Evolutionary conservation across 805 yeast species (phyloP), one percentile per base, ranked within the genome.

Genomic region (Candida chilensis): DNA sequence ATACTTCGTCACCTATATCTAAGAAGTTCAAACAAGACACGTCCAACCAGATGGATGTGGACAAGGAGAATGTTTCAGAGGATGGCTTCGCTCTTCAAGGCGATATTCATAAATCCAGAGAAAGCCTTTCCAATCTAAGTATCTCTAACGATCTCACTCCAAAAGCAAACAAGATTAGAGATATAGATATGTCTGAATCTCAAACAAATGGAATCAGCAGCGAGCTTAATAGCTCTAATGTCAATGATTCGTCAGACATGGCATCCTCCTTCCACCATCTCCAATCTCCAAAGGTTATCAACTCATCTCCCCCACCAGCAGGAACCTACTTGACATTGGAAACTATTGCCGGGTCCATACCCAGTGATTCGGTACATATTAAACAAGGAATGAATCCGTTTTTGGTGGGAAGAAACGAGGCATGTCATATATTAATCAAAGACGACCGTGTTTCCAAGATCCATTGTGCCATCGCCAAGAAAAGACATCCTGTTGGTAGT

Each of bases 361-460:
- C 46, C 50, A 65, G 32, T 48, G 55, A 60, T 9, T 68, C 72
- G 3, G 63, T 84, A 5, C 59, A 63, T 34, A 60, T 87, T n/a
- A 68, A 74, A 20, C 87, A 80, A 44, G 83, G 84, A 17, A 64
- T 67, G 13, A 75, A 72, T 28, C 74, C 76, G 6, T 78, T 75
- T 48, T 65, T 77, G 33, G 67, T 90, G 32, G 97, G 98, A 2
- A 61, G 97, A 20, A 68, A 71, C 15, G 71, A 65, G 14, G 71
- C 65, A 3, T 71, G 83, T 36, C 76, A 82, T 45, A 66, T 72
- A 20, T 61, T 60, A 26, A 70, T 84, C 12, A 59, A 69, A 19
- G 96, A 88, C 40, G 80, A 69, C 41, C 57, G 96, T 27, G 68
- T 90, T 42, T 88, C 96, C 2, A 83, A 86, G 39, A 64, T 78